Base-by-base conservation (phyloP, 2,329 filamentous ascomycete species). In the Cytospora mali region DNA sequence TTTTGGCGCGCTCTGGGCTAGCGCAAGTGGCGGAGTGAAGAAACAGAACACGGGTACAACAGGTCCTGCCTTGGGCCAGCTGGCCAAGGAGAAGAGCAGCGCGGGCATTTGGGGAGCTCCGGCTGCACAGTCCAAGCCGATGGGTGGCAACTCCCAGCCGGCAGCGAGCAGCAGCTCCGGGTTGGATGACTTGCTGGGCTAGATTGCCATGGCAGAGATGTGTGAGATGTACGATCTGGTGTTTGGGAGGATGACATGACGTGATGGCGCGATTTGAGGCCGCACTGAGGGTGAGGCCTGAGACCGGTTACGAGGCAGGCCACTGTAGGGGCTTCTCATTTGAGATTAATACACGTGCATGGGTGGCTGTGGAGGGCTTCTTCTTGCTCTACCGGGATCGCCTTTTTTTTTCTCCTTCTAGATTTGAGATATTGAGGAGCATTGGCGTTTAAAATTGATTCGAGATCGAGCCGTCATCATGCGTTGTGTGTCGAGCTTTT, bases 51-150 rank as follows among this genome's bases (percentile, higher is more conserved):
- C 80, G 83, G 11, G 42, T 4, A 46, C 42, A n/a, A 79, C 82
- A 63, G 90, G 89, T 0, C 88, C 92, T 57, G 93, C 93, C 61
- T 84, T 99, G 78, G 93, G 93, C 31, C 93, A 96, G 75, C 86
- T 99, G 76, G 94, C 93, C n/a, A 97, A 97, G 81, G 93, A 97
- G 77, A 97, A 98, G 83, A 95, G 93, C 63, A 93, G 88, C 70
- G 93, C 93, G 18, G 93, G 93, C 9, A 92, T 99, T 67, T 99
- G 96, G 93, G 95, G 94, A 21, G 85, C 91, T 0, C 83, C 89
- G 18, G 81, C 87, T 54, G 64, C 79, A 68, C 66, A 66, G 27
- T 35, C 70, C n/a, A 73, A 76, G 66, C 69, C 74, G 1, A 66
- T 70, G 4, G 68, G 68, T 57, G 68, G 69, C 55, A 65, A 70